Percentiles rank a stretch among this genome's conserved stretches.
phyloP scores from a whole-genome alignment of 257 asterid genomes.

The Plantago major region DNA sequence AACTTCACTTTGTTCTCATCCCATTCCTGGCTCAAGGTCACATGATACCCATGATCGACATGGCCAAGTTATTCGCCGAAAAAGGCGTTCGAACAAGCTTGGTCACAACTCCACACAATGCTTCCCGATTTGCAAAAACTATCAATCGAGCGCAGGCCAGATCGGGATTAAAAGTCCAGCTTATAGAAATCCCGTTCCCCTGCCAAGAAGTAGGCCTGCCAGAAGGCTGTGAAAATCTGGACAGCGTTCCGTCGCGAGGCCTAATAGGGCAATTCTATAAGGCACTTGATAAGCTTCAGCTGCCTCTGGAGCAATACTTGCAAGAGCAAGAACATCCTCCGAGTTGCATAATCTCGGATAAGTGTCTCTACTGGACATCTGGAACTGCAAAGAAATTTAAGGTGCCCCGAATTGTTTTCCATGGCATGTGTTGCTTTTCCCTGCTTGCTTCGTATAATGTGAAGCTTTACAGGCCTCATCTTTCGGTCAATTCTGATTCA shows the following conservation, averaged over 20 bases:
- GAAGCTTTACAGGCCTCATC: slow-evolving; percentile 40
- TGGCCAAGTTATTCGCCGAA: slow-evolving; percentile 54
- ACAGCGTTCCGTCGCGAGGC: slow-evolving; percentile 55
- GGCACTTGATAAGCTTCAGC: slow-evolving; percentile 44
- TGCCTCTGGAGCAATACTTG: slow-evolving; percentile 41
- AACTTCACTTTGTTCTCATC: slow-evolving; percentile 52
- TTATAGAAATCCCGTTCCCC: slow-evolving; percentile 59
- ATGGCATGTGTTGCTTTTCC: slow-evolving; percentile 70
- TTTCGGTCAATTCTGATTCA: slow-evolving; percentile 31
- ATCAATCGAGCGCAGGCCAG: slow-evolving; percentile 36
- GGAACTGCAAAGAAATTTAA: slow-evolving; percentile 38
- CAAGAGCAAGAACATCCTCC: slow-evolving; percentile 33
- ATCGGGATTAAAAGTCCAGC: slow-evolving; percentile 34
- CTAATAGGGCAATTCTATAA: slow-evolving; percentile 44
- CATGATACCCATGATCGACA: slow-evolving; percentile 74
- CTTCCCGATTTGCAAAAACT: slow-evolving; percentile 33
- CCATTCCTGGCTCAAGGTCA: slow-evolving; percentile 78
- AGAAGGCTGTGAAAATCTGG: slow-evolving; percentile 64
- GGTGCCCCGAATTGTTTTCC: slow-evolving; percentile 60
- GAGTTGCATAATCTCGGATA: slow-evolving; percentile 78
- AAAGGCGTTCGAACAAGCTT: slow-evolving; percentile 48
- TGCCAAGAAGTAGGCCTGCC: slow-evolving; percentile 57
- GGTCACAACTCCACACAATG: slow-evolving; percentile 60
- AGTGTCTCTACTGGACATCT: slow-evolving; percentile 63
- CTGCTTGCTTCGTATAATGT: slow-evolving; percentile 50